Evolutionary conservation across 331 rosid genomes (phyloP).

Genomic region (Ulmus americana): DNA sequence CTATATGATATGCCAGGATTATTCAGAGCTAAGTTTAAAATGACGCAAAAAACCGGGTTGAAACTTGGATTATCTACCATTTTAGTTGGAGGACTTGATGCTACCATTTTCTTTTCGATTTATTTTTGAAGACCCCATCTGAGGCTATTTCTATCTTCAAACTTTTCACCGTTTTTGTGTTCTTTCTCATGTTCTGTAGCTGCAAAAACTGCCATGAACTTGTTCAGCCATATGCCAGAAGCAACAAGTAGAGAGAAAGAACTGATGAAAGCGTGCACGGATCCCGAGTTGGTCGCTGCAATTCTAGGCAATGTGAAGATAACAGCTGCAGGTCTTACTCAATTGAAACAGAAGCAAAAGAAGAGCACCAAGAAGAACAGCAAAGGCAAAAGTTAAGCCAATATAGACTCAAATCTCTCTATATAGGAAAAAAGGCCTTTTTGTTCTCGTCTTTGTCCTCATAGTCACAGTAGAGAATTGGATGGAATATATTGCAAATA

Average conservation of each 20-base stretch:
- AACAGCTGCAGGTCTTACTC: conserved; percentile 83
- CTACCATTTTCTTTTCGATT: background rate
- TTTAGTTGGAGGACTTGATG: background rate
- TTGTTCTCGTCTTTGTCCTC: background rate
- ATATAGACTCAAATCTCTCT: background rate
- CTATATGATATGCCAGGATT: too few relatives aligned
- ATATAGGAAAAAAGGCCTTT: background rate
- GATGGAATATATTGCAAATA: too few relatives aligned
- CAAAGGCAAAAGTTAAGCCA: conserved; percentile 27
- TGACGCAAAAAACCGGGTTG: too few relatives aligned
- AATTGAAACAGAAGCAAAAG: conserved; percentile 90
- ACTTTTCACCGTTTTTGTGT: background rate
- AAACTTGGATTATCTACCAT: too few relatives aligned
- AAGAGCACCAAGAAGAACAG: conserved; percentile 72
- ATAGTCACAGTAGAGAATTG: too few relatives aligned
- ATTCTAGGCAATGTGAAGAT: conserved; percentile 78
- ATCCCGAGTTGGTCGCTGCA: conserved; percentile 83
- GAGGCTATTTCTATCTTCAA: background rate
- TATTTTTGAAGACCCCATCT: background rate
- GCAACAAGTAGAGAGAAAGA: conserved; percentile 82
- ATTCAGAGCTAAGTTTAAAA: too few relatives aligned
- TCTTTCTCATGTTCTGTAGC: conserved; percentile 33
- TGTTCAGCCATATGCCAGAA: conserved; percentile 91
- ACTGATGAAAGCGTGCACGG: conserved; percentile 94
- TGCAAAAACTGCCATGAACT: conserved; percentile 84